phyloP scores from a whole-genome alignment of 805 yeast species.

The Millerago galiae region DNA sequence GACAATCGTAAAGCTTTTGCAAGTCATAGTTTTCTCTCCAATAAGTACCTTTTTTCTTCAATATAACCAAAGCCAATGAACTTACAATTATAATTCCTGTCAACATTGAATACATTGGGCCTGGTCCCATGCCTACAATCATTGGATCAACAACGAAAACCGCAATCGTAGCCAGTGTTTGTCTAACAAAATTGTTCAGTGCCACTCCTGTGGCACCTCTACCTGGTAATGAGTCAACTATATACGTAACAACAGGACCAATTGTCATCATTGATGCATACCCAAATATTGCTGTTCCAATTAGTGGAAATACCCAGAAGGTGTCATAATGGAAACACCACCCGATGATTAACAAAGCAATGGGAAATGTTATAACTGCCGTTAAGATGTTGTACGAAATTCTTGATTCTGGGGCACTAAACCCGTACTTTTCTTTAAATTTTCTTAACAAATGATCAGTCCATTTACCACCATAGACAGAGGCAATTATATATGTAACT shows the following conservation, averaged over 20 bases:
- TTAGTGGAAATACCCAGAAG: constrained; percentile 73
- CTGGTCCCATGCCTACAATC: constrained; percentile 59
- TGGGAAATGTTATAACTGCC: constrained; percentile 58
- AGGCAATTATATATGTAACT: constrained; percentile 65
- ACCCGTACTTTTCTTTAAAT: constrained; percentile 55
- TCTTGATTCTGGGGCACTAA: constrained; percentile 68
- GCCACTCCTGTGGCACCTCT: constrained; percentile 89
- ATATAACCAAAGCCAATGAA: constrained; percentile 34
- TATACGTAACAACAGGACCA: constrained; percentile 73
- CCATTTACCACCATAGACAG: constrained; percentile 79
- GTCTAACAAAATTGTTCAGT: constrained; percentile 67
- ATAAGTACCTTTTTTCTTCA: constrained; percentile 50
- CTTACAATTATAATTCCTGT: constrained; percentile 49
- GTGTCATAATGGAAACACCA: constrained; percentile 67
- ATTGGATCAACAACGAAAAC: constrained; percentile 73
- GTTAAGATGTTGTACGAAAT: constrained; percentile 65
- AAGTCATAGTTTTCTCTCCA: constrained; percentile 62
- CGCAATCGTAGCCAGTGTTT: constrained; percentile 67
- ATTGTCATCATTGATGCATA: constrained; percentile 79
- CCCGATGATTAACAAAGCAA: constrained; percentile 67
- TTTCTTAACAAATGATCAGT: constrained; percentile 54
- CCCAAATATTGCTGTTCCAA: constrained; percentile 80
- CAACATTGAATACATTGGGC: constrained; percentile 61
- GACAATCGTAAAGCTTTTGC: constrained; percentile 44
- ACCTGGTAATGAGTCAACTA: constrained; percentile 82